These are phyloP conservation scores for Hypericum androsaemum DNA, from an alignment of 345 rosid genomes.

Conservation along the genomic window DNA sequence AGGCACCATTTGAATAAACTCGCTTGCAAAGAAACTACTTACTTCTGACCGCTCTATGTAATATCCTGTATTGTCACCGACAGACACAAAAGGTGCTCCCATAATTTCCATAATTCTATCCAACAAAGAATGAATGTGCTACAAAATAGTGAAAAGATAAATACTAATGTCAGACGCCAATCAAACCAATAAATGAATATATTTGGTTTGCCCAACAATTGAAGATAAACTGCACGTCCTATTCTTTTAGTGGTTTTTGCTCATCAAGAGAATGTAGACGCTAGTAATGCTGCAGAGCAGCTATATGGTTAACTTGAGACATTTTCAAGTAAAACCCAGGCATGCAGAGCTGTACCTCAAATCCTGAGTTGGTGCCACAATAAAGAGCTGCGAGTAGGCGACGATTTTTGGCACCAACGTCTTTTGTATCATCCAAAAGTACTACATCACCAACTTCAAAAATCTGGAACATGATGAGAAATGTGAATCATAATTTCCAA, in stretches of 20 bases:
- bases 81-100: conserved; percentile 54
- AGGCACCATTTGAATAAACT: background rate
- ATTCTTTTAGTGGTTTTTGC: too few species aligned
- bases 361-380: conserved; percentile 90
- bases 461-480: conserved; percentile 36
- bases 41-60: conserved; percentile 53
- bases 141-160: conserved; percentile 12
- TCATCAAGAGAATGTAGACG: too few species aligned
- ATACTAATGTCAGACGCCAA: background rate
- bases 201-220: too few species aligned
- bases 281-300: background rate
- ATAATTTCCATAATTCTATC: conserved; percentile 89
- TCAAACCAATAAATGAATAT: too few species aligned
- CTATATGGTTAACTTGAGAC: background rate
- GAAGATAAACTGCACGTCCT: too few species aligned
- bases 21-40: conserved; percentile 19
- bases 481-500: background rate
- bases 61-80: conserved; percentile 48
- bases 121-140: conserved; percentile 81
- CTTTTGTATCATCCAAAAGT: conserved; percentile 52
- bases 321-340: background rate
- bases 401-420: conserved; percentile 70
- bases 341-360: conserved; percentile 52
- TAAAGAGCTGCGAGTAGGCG: conserved; percentile 67
- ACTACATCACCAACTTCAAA: conserved; percentile 74